Base-by-base conservation (phyloP, 306 rosid species). In the Fragaria vesca region DNA sequence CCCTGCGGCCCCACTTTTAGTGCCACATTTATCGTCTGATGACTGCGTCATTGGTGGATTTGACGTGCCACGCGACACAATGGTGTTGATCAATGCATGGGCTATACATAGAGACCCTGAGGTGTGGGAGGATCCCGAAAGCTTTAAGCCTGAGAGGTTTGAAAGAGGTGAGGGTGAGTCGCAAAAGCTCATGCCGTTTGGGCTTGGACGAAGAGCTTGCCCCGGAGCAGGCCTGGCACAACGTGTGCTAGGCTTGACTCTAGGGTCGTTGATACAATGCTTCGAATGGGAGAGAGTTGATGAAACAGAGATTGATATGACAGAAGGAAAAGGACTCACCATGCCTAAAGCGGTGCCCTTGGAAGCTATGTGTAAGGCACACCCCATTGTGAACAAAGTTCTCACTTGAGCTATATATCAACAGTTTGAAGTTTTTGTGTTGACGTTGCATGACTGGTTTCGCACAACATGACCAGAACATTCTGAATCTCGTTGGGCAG, bases 271-370 rank as follows among this genome's bases (percentile, higher is more conserved):
- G 60, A 82, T 85, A 62, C 89, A 82, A 20, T 79, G 86, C 51
- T 82, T 78, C 12, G 89, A 85, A 30, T 85, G 89, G 89, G 82
- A 82, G 50, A 85, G 78, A 28, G n/a, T 63, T 4, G 43, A 61
- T 2, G 26, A 63, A n/a, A 50, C 77, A 6, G 77, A 76, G 21
- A 46, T 85, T n/a, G 89, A 85, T 16, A 79, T 85, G 86, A 3
- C 16, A 0, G 89, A 85, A 66, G 82, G 80, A 1, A 46, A 54
- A n/a, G 89, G 89, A 0, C 12, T 77, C 26, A 76, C 81, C 7
- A 77, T 85, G 89, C 84, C 89, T 4, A 82, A 82, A 79, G 57
- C 1, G 1, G 69, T 76, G n/a, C 84, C 86, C 18, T 36, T 82
- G 43, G 86, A 79, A 71, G 89, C 86, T 17, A 52, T 76, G 82